Percentiles rank a stretch among this genome's conserved stretches.
Evolutionary conservation across 305 asterid species (phyloP).

Genomic region (Euphrasia arctica): DNA sequence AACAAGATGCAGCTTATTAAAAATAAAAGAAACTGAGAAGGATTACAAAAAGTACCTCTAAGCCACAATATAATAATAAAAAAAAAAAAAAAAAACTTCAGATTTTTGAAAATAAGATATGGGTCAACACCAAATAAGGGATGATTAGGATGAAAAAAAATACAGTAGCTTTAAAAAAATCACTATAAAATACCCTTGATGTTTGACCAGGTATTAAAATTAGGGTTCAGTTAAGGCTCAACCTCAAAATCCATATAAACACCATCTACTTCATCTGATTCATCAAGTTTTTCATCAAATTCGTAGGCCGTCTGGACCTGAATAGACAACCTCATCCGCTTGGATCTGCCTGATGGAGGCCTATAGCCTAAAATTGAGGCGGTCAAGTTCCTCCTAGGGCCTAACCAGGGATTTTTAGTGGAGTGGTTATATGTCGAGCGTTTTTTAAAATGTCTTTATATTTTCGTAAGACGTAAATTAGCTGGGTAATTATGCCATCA

Average conservation of each 20-base stretch:
- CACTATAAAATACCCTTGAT: not conserved
- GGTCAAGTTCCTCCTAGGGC: no score
- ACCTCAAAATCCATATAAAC: no score
- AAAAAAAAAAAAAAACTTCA: not conserved
- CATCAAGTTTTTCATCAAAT: no score
- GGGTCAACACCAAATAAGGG: not conserved
- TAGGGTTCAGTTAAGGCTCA: no score
- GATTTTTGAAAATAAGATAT: not conserved
- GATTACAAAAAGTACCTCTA: not conserved
- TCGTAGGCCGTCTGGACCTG: no score
- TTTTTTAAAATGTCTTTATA: not conserved
- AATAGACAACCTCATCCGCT: no score
- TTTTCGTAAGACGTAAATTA: not conserved
- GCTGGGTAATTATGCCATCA: not conserved
- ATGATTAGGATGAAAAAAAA: no score
- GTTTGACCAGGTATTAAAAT: not conserved
- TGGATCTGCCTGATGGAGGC: no score
- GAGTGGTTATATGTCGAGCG: not conserved
- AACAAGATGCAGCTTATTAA: constrained; percentile 16
- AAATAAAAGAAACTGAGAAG: constrained; percentile 6
- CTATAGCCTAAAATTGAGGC: no score
- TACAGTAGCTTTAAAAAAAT: not conserved
- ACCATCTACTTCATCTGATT: no score
- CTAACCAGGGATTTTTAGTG: no score
- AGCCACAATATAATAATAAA: not conserved